Conservation (phyloP, 805 yeast species). For the Brettanomyces bruxellensis region DNA sequence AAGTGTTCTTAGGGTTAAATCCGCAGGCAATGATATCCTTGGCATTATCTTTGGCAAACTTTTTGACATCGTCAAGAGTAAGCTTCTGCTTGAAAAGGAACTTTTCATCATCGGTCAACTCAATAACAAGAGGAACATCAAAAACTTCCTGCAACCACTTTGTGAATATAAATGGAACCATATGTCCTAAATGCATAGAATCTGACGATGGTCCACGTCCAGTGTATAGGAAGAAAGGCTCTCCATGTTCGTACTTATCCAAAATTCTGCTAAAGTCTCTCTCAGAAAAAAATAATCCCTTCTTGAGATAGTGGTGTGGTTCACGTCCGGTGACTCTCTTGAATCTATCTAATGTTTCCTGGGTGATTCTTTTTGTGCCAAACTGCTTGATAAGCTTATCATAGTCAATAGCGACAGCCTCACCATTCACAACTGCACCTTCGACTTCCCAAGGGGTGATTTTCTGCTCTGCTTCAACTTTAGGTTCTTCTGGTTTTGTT, state of each 20-base stretch:
- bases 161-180: conserved; percentile 91
- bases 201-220: conserved; percentile 97
- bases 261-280: conserved; percentile 73
- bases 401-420: conserved; percentile 85
- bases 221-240: conserved; percentile 91
- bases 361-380: conserved; percentile 68
- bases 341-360: conserved; percentile 70
- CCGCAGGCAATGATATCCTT: conserved; percentile 93
- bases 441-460: conserved; percentile 99
- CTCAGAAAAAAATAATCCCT: conserved; percentile 90
- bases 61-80: conserved; percentile 80
- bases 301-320: conserved; percentile 84
- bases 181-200: conserved; percentile 93
- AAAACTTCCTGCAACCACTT: conserved; percentile 98
- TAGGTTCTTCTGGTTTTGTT: conserved; percentile 12
- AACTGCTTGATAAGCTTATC: conserved; percentile 79
- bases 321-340: conserved; percentile 74
- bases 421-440: conserved; percentile 95
- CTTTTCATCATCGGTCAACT: conserved; percentile 94
- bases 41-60: conserved; percentile 73
- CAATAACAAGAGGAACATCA: conserved; percentile 90
- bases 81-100: conserved; percentile 87
- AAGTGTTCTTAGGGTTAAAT: conserved; percentile 89
- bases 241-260: conserved; percentile 87
- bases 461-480: conserved; percentile 35